Base-by-base conservation (phyloP, 1,139 yeast genomes). In the Trichomonascaceae sp. region DNA sequence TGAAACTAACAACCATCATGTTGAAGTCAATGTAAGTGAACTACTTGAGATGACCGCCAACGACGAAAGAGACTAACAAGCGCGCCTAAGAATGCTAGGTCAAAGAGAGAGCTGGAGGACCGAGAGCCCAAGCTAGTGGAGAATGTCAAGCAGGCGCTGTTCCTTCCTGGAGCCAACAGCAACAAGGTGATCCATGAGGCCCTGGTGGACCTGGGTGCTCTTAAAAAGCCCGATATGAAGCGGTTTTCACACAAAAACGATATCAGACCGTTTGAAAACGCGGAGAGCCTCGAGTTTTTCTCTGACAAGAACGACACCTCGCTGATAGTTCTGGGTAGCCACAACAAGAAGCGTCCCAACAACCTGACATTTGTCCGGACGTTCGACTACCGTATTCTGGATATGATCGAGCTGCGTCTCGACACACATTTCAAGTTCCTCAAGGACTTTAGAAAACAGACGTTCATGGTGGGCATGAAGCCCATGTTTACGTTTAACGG, bases 401-500 rank as follows among this genome's bases (percentile, higher is more conserved):
- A 89, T 55, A 89, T 89, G 96, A 67, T 89, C 50, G 99, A 92
- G 62, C 66, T 89, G 41, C 71, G 80, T 37, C 72, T 87, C 34
- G 75, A 73, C 43, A 72, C 71, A 35, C n/a, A n/a, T n/a, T 70
- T 60, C 55, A 84, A 82, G 56, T 65, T 87, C 33, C 64, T 89
- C 39, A 64, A 70, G 43, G 97, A 89, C 46, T 89, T 89, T 65
- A 44, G 51, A 34, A 79, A 79, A 49, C 58, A 67, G 37, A 82
- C 96, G 1, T 84, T 87, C 59, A 72, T 79, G 32, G 65, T 89
- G 32, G 99, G 99, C 18, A 66, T 87, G 56, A 87, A 84, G 57
- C 99, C 99, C 38, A 75, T 89, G 87, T 80, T 89, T 59, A 69
- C 80, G 4, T 89, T 89, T 63, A 85, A 84, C 54, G 97, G 98